A percentile compares a stretch with the other conserved stretches of the same genome.
Evolutionary conservation across 306 rosid species (phyloP).

Genomic region (Malus sylvestris): DNA sequence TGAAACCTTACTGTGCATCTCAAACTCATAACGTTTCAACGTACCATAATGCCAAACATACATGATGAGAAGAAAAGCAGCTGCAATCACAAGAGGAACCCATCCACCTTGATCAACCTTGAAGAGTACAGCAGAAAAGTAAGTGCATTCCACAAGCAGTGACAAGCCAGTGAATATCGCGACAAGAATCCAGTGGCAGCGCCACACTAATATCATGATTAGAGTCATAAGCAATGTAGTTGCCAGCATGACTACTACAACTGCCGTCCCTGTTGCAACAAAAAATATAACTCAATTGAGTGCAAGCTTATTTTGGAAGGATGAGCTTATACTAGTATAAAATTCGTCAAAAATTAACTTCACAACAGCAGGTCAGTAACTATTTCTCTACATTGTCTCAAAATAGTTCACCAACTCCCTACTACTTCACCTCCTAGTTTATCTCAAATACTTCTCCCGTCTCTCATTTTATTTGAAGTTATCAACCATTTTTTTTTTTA

Average conservation of each 20-base stretch:
- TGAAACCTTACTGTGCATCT: slow-evolving; percentile 90
- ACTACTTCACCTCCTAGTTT: not conserved
- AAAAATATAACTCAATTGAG: slow-evolving; percentile 13
- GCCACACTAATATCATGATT: slow-evolving; percentile 96
- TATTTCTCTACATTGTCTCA: not conserved
- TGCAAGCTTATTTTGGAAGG: not conserved
- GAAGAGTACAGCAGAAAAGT: slow-evolving; percentile 85
- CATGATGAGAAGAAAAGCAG: slow-evolving; percentile 76
- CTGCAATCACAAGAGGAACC: slow-evolving; percentile 95
- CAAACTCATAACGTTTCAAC: slow-evolving; percentile 81
- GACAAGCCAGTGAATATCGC: slow-evolving; percentile 62
- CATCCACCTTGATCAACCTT: slow-evolving; percentile 96
- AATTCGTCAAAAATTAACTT: not conserved
- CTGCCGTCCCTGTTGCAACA: slow-evolving; percentile 80
- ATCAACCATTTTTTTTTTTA: not conserved
- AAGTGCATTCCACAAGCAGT: slow-evolving; percentile 71
- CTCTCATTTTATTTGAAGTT: not conserved
- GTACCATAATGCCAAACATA: slow-evolving; percentile 94
- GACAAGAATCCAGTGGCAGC: slow-evolving; percentile 88
- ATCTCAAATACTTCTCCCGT: not conserved
- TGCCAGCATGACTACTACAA: slow-evolving; percentile 79
- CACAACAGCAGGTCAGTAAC: not conserved
- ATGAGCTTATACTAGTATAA: not conserved
- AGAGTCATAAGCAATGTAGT: slow-evolving; percentile 87
- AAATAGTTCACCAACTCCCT: not conserved